Base-by-base conservation (phyloP, 73 alveolate species). In the Tetrahymena malaccensis region DNA sequence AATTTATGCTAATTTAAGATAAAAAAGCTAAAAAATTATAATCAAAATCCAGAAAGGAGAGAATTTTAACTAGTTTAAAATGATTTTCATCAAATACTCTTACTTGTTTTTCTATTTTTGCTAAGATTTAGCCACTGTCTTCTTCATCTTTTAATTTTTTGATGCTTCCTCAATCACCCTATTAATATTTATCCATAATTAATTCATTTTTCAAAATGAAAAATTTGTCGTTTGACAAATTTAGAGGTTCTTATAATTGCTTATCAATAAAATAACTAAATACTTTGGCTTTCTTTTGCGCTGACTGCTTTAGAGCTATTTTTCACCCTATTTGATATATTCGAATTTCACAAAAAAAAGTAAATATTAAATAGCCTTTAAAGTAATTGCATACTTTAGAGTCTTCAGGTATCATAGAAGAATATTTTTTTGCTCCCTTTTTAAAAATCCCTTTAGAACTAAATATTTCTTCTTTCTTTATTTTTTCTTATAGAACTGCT, bases 81-180 rank as follows among this genome's bases (percentile, higher is more conserved):
- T 11, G 89, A n/a, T 27, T 27, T 70, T 27, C 21, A 31, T 27
- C 21, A 0, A n/a, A 70, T 8, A 10, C 37, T n/a, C 21, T 70
- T 70, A 70, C 89, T 70, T 70, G 89, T 17, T 70, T 70, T 70
- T 70, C 89, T 70, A 70, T n/a, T 70, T 70, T 31, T 70, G 19
- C 37, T 70, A 31, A 70, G 89, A 70, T 70, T 70, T 70, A 70
- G 89, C 89, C 17, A n/a, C 89, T 70, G 89, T n/a, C 89, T 70
- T 70, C 89, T 70, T 70, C 89, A 70, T n/a, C 89, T 70, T 70
- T 70, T 70, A 33, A 70, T 70, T 70, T 70, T 70, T 70, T 70
- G 89, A 70, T 70, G 89, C 89, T 70, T 70, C 89, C 89, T 70
- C 89, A 70, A 70, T 70, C 40, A 70, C 89, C 89, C 89, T 70